These are phyloP conservation scores for Cryptococcus sp. DNA, from an alignment of 1,284 basidiomycete species.

Conservation along the genomic window DNA sequence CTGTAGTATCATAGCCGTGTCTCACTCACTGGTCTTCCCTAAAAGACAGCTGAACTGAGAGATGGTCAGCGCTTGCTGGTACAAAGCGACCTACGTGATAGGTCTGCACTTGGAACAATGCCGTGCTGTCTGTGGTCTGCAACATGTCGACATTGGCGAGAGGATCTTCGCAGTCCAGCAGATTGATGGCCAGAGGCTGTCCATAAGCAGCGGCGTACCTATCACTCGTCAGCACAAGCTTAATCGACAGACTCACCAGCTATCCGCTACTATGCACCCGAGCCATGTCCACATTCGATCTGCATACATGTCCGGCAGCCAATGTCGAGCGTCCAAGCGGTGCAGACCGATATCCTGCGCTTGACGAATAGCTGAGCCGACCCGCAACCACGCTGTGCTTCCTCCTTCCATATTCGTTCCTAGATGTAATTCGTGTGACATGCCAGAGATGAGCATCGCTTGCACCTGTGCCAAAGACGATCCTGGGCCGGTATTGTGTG, in stretches of 20 bases:
- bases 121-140: slow-evolving; percentile 10
- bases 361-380: slow-evolving; percentile 15
- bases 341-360: slow-evolving; percentile 22
- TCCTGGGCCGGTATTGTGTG: slow-evolving; percentile 4
- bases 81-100: too few species aligned
- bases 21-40: slow-evolving; percentile 12
- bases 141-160: slow-evolving; percentile 8
- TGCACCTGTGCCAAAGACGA: slow-evolving; percentile 13
- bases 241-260: slow-evolving; percentile 11
- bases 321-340: slow-evolving; percentile 11
- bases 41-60: slow-evolving; percentile 14
- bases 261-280: slow-evolving; percentile 11
- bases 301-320: slow-evolving; percentile 17
- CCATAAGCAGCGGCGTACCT: slow-evolving; percentile 18
- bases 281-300: slow-evolving; percentile 15
- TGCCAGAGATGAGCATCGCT: slow-evolving; percentile 14
- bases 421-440: slow-evolving; percentile 18
- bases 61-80: too few species aligned
- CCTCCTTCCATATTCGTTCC: slow-evolving; percentile 21
- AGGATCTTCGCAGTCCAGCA: slow-evolving; percentile 18
- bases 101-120: slow-evolving; percentile 11
- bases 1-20: background rate
- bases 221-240: background rate
- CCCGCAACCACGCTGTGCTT: slow-evolving; percentile 13
- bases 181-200: slow-evolving; percentile 12